Base-by-base conservation (phyloP, 2,329 filamentous ascomycete species). In the Alternaria angustiovoidea region DNA sequence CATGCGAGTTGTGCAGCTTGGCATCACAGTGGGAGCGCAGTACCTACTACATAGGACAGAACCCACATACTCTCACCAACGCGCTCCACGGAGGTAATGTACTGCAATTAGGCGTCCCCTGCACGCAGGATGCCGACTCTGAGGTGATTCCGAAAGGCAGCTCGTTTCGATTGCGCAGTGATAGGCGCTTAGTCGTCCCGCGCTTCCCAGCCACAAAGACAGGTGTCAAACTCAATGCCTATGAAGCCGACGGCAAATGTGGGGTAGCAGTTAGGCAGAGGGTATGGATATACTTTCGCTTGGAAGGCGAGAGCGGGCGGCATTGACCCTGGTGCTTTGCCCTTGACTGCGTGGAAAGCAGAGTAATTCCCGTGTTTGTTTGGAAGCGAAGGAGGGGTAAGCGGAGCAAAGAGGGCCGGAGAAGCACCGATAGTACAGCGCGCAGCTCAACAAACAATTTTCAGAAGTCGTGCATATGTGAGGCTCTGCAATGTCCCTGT, bases 361-460 rank as follows among this genome's bases (percentile, higher is more conserved):
- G 12, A 56, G 57, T 56, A 59, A 56, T 51, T 59, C 57, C 57
- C 57, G 32, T 44, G 52, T 51, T 28, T 28, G 26, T 42, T 38
- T 20, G 47, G 53, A 57, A 60, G 57, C 57, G 53, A 62, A 49
- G 49, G 59, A 58, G 59, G 59, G 55, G 55, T 55, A 55, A 62
- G 56, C 52, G 60, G 60, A 62, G 46, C 46, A 56, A 52, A 42
- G 56, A 60, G 47, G 47, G 46, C 60, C 60, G 60, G 53, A 52
- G 51, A 60, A 54, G 57, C 51, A 43, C 46, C 57, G 60, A 55
- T 43, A 16, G 28, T 36, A 52, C 47, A 46, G 51, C 60, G 39
- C 60, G 56, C 60, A 62, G 57, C 60, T 62, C 60, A 62, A 62
- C 60, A 62, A 60, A 54, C 57, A 60, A 55, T 49, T 39, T 34